Base-by-base conservation (phyloP, 345 rosid genomes). In the Populus deltoides region DNA sequence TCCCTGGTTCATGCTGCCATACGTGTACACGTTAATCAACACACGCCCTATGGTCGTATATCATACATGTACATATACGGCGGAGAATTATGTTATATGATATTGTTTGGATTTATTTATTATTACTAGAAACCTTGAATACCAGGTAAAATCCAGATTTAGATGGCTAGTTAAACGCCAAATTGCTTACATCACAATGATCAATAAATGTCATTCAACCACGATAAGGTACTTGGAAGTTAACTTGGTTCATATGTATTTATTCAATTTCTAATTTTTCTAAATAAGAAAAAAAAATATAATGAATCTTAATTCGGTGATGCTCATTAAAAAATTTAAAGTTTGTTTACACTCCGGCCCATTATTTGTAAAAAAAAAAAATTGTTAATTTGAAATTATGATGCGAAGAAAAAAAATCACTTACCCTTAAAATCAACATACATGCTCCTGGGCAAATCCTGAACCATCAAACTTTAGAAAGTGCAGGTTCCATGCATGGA, bases 401-500 rank as follows among this genome's bases (percentile, higher is more conserved):
- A 11, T 13, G 47, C 47, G 0, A 10, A 4, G 12, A 7, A 24
- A 24, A 24, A 59, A 24, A 59, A 1, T 10, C 6, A 24, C 65
- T 1, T 4, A 4, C 53, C 53, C 17, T 16, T 12, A 16, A 16
- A 47, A 12, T 47, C 53, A 59, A 59, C 5, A 59, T 59, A 4
- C 27, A 59, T 24, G 29, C 25, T 25, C n/a, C 65, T 59, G 65
- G 65, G 65, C 24, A 59, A 59, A 59, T 59, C 12, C 65, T 3
- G n/a, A 59, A 24, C 65, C 65, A 59, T n/a, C 29, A 9, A 20
- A 59, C 6, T 38, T 45, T 31, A 24, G 39, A 68, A 31, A 77
- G 45, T 31, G 16, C 29, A 55, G 31, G 24, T 4, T 0, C 36
- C 69, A 62, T 73, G 70, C 51, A 59, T 66, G 79, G 82, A 70